A percentile compares a stretch with the other conserved stretches of the same genome.
These are phyloP conservation scores for Alloteropsis angusta DNA, from an alignment of 202 grass and related monocot genomes.

Conservation along the genomic window DNA sequence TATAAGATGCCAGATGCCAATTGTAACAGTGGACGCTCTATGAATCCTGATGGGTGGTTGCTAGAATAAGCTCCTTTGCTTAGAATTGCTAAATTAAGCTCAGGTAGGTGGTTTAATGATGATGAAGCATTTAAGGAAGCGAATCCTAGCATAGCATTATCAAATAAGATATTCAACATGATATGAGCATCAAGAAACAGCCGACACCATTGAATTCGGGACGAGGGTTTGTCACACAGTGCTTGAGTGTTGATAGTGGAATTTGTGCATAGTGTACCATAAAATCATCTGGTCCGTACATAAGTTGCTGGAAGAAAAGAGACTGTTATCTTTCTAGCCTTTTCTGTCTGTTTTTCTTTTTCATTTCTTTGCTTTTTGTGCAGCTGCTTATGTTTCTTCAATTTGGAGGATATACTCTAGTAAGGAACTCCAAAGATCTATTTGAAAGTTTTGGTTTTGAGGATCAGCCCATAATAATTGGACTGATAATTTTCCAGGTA, in stretches of 20 bases:
- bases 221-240: not conserved
- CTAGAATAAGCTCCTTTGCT: not conserved
- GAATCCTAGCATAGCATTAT: not conserved
- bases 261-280: not conserved
- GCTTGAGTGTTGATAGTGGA: not conserved
- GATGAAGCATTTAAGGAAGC: constrained; percentile 6
- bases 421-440: constrained; percentile 99
- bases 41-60: not conserved
- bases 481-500: constrained; percentile 94
- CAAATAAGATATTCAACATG: not conserved
- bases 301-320: not conserved
- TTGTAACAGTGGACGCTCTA: not conserved
- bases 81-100: not conserved
- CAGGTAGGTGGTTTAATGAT: not conserved
- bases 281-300: not conserved
- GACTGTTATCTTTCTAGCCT: not conserved
- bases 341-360: not conserved
- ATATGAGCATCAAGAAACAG: not conserved
- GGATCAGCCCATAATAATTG: constrained; percentile 84
- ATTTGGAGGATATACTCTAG: constrained; percentile 98
- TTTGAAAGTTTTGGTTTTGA: constrained; percentile 93
- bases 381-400: constrained; percentile 94
- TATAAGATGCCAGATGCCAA: too few relatives aligned
- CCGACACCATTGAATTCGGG: not conserved
- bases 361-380: constrained; percentile 16